phyloP scores from a whole-genome alignment of 768 basidiomycete species.

The Psilocybe subaeruginosa region DNA sequence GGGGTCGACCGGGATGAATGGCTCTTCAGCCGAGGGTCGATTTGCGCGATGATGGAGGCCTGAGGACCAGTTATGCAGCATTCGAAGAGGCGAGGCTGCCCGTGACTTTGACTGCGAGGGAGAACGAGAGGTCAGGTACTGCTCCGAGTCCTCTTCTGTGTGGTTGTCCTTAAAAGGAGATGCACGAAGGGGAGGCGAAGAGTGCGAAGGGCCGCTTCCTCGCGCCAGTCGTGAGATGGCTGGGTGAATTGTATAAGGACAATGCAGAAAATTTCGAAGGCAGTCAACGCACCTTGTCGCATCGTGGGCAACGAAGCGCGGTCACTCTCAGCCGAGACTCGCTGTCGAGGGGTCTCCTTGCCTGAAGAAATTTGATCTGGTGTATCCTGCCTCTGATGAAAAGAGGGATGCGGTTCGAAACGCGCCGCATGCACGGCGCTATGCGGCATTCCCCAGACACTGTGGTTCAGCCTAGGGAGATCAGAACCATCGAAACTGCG shows the following conservation, averaged over 20 bases:
- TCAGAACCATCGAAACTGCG: slow-evolving; percentile 46
- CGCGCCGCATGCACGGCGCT: slow-evolving; percentile 19
- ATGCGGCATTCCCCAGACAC: slow-evolving; percentile 13
- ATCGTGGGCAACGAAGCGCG: slow-evolving; percentile 40
- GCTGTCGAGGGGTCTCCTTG: slow-evolving; percentile 49
- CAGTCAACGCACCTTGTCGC: slow-evolving; percentile 39
- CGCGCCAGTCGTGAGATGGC: slow-evolving; percentile 32
- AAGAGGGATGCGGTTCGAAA: background rate
- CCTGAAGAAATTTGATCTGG: slow-evolving; percentile 39
- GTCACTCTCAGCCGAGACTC: slow-evolving; percentile 59
- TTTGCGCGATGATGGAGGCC: slow-evolving; percentile 46
- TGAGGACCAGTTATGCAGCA: slow-evolving; percentile 56
- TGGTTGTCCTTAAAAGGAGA: slow-evolving; percentile 25
- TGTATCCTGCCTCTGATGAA: slow-evolving; percentile 7
- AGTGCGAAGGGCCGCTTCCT: slow-evolving; percentile 35
- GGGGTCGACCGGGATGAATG: slow-evolving; percentile 60
- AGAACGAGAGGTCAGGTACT: slow-evolving; percentile 23
- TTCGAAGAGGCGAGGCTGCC: slow-evolving; percentile 58
- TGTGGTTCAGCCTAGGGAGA: background rate
- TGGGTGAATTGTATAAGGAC: slow-evolving; percentile 9
- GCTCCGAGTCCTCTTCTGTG: slow-evolving; percentile 13
- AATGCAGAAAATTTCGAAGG: background rate
- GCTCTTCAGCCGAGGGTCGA: slow-evolving; percentile 44
- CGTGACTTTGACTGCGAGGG: slow-evolving; percentile 58
- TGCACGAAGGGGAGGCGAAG: slow-evolving; percentile 35